Base-by-base conservation (phyloP, 1,284 basidiomycete species). In the Hemileia vastatrix region DNA sequence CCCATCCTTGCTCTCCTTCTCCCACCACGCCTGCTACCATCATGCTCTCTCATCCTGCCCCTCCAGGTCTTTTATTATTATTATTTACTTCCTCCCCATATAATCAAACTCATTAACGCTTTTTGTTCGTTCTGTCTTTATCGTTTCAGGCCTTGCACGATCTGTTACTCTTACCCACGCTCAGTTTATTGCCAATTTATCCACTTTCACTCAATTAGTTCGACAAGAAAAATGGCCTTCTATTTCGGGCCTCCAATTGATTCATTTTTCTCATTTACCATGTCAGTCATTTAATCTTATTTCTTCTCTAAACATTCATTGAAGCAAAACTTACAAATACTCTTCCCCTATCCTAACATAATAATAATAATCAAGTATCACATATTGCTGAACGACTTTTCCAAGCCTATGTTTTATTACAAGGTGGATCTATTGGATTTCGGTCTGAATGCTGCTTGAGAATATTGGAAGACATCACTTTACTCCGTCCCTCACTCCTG, bases 181-280 rank as follows among this genome's bases (percentile, higher is more conserved):
- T 21, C 54, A 61, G 36, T 61, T 61, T 31, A 52, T 52, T n/a
- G 50, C 59, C n/a, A 61, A 54, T 45, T 21, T 61, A 19, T 51
- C 59, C 33, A 44, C 52, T 2, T 36, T 61, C 6, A 44, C 54
- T 23, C 13, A 40, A 31, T 40, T 61, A 27, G 52, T 54, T 4
- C n/a, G 49, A 40, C 19, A 54, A 33, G 40, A 47, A 47, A 43
- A 36, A 44, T 33, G 54, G 8, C 24, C 27, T 45, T 31, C 54
- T 47, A 50, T 61, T 43, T 27, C 18, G 21, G 47, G 36, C 19
- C 33, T 33, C 33, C 52, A 61, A 15, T 52, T 61, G 15, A 52
- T 61, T 18, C 59, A 61, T 15, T 61, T 61, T 33, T 61, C 59
- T 33, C 54, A 61, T 27, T 48, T 61, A 36, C 59, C 59, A n/a